A percentile compares a stretch with the other conserved stretches of the same genome.
Conservation (phyloP, 441 rosid genomes). For the Kokia cookei region DNA sequence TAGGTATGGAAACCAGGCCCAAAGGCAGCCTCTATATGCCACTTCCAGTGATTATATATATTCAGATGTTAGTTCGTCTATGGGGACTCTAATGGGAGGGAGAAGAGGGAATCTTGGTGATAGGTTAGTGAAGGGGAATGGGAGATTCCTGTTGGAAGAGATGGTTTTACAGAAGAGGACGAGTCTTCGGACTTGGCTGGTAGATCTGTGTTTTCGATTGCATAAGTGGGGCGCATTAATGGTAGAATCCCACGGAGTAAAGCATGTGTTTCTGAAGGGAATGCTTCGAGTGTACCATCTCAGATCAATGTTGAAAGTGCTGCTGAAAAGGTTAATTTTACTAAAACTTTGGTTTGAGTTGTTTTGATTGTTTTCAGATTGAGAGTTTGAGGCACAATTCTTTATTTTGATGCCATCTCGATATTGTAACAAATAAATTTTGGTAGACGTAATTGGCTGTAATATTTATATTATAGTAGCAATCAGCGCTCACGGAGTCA, state of each 20-base stretch:
- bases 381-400: background rate
- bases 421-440: background rate
- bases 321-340: conserved; percentile 44
- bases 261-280: conserved; percentile 38
- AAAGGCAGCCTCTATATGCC: conserved; percentile 28
- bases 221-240: conserved; percentile 44
- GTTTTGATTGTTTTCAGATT: background rate
- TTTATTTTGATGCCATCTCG: background rate
- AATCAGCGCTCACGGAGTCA: background rate
- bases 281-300: conserved; percentile 52
- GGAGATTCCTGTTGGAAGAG: conserved; percentile 28
- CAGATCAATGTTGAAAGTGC: conserved; percentile 22
- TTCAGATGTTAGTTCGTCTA: conserved; percentile 84
- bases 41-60: conserved; percentile 43
- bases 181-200: conserved; percentile 76
- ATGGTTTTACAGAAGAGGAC: conserved; percentile 47
- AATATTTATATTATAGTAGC: background rate
- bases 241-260: conserved; percentile 33
- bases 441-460: background rate
- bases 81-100: conserved; percentile 57
- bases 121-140: conserved; percentile 27
- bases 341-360: background rate
- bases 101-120: conserved; percentile 31
- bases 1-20: conserved; percentile 26
- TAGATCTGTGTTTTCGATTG: conserved; percentile 79